Conservation (phyloP, 805 yeast species). For the Lipomyces yamadae region DNA sequence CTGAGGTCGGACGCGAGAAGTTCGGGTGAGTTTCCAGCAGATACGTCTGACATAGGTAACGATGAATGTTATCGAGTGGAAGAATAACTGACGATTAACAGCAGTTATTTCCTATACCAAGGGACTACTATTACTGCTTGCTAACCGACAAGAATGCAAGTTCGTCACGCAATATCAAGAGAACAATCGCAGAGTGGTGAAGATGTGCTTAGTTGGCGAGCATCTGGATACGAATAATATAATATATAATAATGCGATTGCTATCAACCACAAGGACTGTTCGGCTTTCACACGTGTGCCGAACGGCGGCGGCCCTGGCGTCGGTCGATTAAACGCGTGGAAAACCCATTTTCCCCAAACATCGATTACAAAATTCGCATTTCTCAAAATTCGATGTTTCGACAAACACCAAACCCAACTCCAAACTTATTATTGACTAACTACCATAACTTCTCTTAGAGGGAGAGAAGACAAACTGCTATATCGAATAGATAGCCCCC, state of each 20-base stretch:
- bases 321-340: not conserved
- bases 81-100: not conserved
- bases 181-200: not conserved
- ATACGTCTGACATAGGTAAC: not conserved
- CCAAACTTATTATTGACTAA: not conserved
- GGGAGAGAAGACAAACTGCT: too few relatives aligned
- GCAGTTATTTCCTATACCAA: too few relatives aligned
- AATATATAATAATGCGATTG: not conserved
- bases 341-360: not conserved
- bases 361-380: not conserved
- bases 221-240: not conserved
- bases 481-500: too few relatives aligned
- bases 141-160: too few relatives aligned
- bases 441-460: too few relatives aligned
- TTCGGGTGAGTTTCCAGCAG: conserved; percentile 24
- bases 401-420: not conserved
- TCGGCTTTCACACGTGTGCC: conserved; percentile 1
- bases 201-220: not conserved
- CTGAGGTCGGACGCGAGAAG: conserved; percentile 11
- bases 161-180: too few relatives aligned
- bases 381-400: not conserved
- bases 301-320: not conserved
- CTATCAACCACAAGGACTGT: conserved; percentile 3
- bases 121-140: too few relatives aligned
- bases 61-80: not conserved